Evolutionary conservation across 2,329 filamentous ascomycete species (phyloP), one percentile per base, ranked within the genome.

Genomic region (Juglanconis sp.): DNA sequence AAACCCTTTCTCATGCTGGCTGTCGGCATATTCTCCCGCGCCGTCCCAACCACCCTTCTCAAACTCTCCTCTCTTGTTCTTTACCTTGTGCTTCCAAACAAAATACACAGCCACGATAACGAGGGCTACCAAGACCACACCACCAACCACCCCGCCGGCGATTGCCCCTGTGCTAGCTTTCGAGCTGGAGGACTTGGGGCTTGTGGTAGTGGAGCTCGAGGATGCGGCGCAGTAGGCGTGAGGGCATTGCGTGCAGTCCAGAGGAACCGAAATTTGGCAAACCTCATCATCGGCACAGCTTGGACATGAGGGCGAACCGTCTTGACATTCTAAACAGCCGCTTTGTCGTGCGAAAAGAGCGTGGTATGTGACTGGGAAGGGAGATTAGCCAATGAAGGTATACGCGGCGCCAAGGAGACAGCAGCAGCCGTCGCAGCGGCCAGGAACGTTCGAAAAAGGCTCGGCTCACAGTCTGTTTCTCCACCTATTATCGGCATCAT

Each of bases 141-240:
- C 95, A 65, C 92, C 95, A 48, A 98, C 79, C 9, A 97, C 92
- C 65, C 94, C 94, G 65, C 95, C 95, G 2, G 90, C 94, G 65
- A 99, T 97, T 38, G 91, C 91, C 47, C 93, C 93, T 1, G 88
- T 80, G 67, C 91, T 93, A 7, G 89, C 84, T 38, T 58, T 63
- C 4, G 58, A 51, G 7, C 84, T 81, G 10, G 77, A 76, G 42
- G 68, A 69, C 60, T 57, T 65, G 62, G 62, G 57, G 47, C 59
- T 52, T 46, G 40, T 57, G 61, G 66, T 59, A 46, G 64, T 67
- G 46, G 67, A 44, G 15, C 59, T 60, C 24, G 60, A 56, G 48
- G 65, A 68, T 24, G 52, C 63, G 53, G 74, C 70, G 68, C 84
- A 85, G 62, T 81, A 69, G 15, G 79, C 77, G 57, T 73, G 73